phyloP scores from a whole-genome alignment of 345 rosid species.

The Citrus australasica region DNA sequence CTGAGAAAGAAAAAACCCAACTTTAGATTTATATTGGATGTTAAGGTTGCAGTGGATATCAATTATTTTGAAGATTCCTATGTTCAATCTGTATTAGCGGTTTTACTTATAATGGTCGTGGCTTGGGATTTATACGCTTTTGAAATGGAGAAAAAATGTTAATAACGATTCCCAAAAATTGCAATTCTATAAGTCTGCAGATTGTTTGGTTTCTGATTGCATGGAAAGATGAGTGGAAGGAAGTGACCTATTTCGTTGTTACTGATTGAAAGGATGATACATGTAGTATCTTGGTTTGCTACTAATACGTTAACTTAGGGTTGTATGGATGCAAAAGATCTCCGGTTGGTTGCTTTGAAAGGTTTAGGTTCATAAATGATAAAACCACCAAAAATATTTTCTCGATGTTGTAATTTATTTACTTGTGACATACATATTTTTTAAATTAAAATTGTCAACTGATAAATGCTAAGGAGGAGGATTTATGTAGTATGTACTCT shows the following conservation, averaged over 20 bases:
- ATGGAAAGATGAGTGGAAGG: not conserved
- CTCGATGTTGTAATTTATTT: not conserved
- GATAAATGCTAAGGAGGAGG: not conserved
- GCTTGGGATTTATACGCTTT: not conserved
- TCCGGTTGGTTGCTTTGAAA: slow-evolving; percentile 1
- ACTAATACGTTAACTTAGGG: not conserved
- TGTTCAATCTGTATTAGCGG: not conserved
- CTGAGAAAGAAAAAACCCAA: not conserved
- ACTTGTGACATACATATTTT: not conserved
- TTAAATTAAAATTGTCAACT: not conserved
- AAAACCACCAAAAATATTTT: not conserved
- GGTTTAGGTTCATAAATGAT: not conserved
- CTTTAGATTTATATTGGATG: not conserved
- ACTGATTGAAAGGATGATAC: not conserved
- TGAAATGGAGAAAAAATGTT: not conserved
- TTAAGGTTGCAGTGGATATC: not conserved
- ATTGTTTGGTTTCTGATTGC: not conserved
- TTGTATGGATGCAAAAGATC: not conserved
- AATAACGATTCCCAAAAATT: not conserved
- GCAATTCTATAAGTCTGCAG: not conserved
- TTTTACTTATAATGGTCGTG: not conserved
- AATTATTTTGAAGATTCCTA: not conserved
- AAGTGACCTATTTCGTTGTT: not conserved
- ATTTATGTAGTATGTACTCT: not conserved
- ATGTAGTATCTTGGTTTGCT: not conserved